Base-by-base conservation (phyloP, 2,329 filamentous ascomycete species). In the Apiospora arundinis region DNA sequence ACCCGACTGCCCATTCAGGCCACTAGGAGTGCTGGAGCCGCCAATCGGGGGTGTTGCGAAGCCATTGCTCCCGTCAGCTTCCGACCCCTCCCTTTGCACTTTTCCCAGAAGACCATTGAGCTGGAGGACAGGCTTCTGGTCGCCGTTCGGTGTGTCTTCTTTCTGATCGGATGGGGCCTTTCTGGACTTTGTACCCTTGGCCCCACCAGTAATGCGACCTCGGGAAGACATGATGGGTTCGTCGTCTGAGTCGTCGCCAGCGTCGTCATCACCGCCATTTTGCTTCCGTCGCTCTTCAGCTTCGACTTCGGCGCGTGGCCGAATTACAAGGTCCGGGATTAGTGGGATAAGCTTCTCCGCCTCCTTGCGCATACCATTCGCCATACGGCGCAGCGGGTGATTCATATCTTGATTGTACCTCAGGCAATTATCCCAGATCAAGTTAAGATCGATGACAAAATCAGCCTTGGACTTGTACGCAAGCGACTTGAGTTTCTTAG, bases 171-270 rank as follows among this genome's bases (percentile, higher is more conserved):
- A 86, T 28, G 90, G 91, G 2, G 93, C 92, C 77, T 94, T 95
- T 69, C 94, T 90, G 25, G 92, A 91, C 76, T 92, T 95, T 74
- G 91, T 91, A 28, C 94, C 92, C 79, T 93, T 95, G 75, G 93
- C 93, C 42, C 90, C 91, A 7, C 92, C 93, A 21, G 95, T 93
- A 80, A 95, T 97, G 63, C 96, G 92, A 69, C 96, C 96, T 75
- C 96, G 90, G 68, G 95, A 98, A 71, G 96, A 96, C 93, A 98
- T 98, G 78, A 99, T 98, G 11, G 96, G 96, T 82, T 97, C 95
- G 79, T 98, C 95, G 78, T 98, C 95, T 76, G 95, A 97, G 81
- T 98, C 95, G 72, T 98, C 95, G 40, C 89, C 93, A 49, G 88
- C 93, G 76, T 95, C 94, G 74, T 94, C 90, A 73, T 94, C 92